phyloP scores from a whole-genome alignment of 75 land plant genomes.

The Sequoiadendron giganteum region DNA sequence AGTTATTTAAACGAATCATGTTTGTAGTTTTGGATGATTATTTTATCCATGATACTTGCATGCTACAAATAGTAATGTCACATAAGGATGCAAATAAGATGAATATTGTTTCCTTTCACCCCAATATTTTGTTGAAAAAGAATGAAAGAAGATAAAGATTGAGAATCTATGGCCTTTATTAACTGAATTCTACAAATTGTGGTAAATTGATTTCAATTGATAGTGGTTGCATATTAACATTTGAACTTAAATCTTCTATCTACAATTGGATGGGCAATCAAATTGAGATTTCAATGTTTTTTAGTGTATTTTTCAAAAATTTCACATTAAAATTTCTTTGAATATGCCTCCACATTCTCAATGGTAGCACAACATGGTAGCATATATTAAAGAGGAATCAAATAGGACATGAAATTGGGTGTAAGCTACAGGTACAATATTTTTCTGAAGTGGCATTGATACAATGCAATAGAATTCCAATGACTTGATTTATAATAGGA shows the following conservation, averaged over 20 bases:
- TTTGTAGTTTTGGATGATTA: too few species aligned
- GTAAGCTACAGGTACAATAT: not conserved
- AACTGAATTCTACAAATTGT: not conserved
- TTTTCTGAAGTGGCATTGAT: not conserved
- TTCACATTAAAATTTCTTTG: not conserved
- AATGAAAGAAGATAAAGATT: not conserved
- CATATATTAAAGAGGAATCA: not conserved
- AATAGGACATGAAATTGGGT: not conserved
- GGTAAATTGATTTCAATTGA: not conserved
- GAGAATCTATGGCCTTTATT: not conserved
- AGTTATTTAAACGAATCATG: too few species aligned
- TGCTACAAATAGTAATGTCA: too few species aligned
- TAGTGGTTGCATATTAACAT: not conserved
- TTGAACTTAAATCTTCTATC: not conserved
- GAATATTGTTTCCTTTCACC: not conserved
- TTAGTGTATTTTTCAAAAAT: not conserved
- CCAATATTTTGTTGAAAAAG: not conserved
- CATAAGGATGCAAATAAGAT: too few species aligned
- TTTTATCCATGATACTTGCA: too few species aligned
- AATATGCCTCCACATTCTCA: too few species aligned
- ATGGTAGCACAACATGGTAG: not conserved
- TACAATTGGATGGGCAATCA: not conserved
- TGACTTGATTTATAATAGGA: too few species aligned
- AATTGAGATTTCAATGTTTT: not conserved
- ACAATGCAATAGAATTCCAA: too few species aligned